A percentile compares a stretch with the other conserved stretches of the same genome.
Evolutionary conservation across 108 stramenopile species (phyloP).

Genomic region (Aurantiochytrium sp.): DNA sequence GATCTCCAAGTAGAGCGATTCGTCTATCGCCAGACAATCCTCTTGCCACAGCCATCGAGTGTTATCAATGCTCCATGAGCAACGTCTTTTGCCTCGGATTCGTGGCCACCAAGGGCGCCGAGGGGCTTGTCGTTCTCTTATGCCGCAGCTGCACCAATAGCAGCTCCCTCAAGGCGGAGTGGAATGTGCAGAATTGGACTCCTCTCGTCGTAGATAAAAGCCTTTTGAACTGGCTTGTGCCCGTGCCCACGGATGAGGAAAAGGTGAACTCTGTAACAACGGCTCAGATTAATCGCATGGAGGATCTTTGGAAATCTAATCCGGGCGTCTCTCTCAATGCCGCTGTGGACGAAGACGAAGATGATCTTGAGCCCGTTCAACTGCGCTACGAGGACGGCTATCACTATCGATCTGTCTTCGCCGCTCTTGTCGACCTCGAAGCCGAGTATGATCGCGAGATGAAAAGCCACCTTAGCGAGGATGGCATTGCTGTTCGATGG

Average conservation of each 20-base stretch:
- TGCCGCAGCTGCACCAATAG: slow-evolving; percentile 91
- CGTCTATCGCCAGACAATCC: slow-evolving; percentile 42
- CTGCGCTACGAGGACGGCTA: slow-evolving; percentile 90
- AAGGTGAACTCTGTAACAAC: slow-evolving; percentile 40
- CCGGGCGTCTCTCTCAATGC: slow-evolving; percentile 81
- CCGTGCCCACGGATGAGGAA: slow-evolving; percentile 35
- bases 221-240: slow-evolving; percentile 84
- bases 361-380: slow-evolving; percentile 61
- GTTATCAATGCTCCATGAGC: slow-evolving; percentile 90
- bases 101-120: slow-evolving; percentile 70
- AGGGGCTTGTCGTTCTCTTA: slow-evolving; percentile 79
- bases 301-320: slow-evolving; percentile 88
- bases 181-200: slow-evolving; percentile 90
- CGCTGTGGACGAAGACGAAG: slow-evolving; percentile 64
- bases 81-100: slow-evolving; percentile 96
- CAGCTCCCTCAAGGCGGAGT: slow-evolving; percentile 72
- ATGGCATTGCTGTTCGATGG: slow-evolving; percentile 77
- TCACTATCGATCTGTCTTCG: slow-evolving; percentile 94
- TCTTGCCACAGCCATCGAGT: slow-evolving; percentile 85
- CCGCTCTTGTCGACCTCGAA: slow-evolving; percentile 92
- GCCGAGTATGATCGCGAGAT: slow-evolving; percentile 87
- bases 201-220: slow-evolving; percentile 85
- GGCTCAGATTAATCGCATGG: slow-evolving; percentile 80
- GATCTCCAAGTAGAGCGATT: background rate
- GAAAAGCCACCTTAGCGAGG: slow-evolving; percentile 81